Evolutionary conservation across 768 basidiomycete species (phyloP).

Genomic region (Boletus rubropictus): DNA sequence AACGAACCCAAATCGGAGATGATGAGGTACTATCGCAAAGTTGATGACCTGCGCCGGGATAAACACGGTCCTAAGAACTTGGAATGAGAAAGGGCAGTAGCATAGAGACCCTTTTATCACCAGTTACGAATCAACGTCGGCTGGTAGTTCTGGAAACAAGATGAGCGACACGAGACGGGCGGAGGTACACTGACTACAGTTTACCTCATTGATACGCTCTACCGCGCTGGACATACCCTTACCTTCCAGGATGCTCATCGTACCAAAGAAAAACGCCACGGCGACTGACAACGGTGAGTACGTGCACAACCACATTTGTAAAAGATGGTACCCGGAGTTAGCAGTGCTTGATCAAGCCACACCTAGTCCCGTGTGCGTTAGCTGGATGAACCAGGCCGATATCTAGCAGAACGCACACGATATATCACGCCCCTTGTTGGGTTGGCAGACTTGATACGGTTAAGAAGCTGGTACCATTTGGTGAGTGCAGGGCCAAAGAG

Average conservation of each 20-base stretch:
- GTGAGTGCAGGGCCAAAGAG: constrained; percentile 81
- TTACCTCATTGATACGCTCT: constrained; percentile 38
- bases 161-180: not conserved
- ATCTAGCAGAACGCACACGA: constrained; percentile 40
- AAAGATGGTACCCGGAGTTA: constrained; percentile 54
- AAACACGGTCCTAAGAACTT: constrained; percentile 53
- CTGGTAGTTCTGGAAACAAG: constrained; percentile 51
- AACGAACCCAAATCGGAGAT: constrained; percentile 69
- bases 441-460: constrained; percentile 60
- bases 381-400: not conserved
- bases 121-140: constrained; percentile 76
- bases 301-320: constrained; percentile 2
- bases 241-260: constrained; percentile 79
- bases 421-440: constrained; percentile 56
- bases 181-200: not conserved
- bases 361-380: constrained; percentile 41
- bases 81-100: not conserved
- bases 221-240: constrained; percentile 50
- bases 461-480: constrained; percentile 73
- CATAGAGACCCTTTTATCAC: constrained; percentile 30
- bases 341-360: constrained; percentile 72
- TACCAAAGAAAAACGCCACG: constrained; percentile 58
- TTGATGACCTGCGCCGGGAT: constrained; percentile 76
- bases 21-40: constrained; percentile 70
- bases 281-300: constrained; percentile 28